phyloP scores from a whole-genome alignment of 495 filamentous ascomycete genomes.

The Penicillium paxilli region DNA sequence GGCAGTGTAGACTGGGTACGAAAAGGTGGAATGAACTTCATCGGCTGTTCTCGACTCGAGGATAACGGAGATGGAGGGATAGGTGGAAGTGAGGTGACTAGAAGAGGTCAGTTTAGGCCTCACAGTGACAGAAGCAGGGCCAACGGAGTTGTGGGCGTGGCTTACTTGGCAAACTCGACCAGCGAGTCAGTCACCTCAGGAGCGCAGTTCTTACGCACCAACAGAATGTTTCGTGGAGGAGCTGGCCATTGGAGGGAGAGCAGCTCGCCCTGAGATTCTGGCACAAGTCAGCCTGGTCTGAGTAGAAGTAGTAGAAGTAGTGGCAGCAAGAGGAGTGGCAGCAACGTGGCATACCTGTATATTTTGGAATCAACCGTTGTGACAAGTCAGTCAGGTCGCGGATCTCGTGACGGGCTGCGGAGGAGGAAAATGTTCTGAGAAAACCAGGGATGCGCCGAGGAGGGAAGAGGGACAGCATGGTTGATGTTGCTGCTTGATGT shows the following conservation, averaged over 20 bases:
- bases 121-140: neutral
- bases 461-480: neutral
- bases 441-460: conserved; percentile 10
- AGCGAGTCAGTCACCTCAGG: conserved; percentile 69
- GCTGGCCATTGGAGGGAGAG: conserved; percentile 86
- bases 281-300: neutral
- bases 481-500: too few species aligned
- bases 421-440: conserved; percentile 40
- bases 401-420: conserved; percentile 37
- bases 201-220: conserved; percentile 82
- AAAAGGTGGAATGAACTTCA: conserved; percentile 68
- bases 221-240: conserved; percentile 84
- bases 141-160: neutral
- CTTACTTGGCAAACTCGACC: conserved; percentile 72
- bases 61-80: conserved; percentile 78
- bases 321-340: neutral
- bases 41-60: conserved; percentile 76
- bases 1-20: conserved; percentile 73
- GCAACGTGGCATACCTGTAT: conserved; percentile 46
- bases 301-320: neutral
- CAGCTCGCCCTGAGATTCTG: conserved; percentile 63
- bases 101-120: neutral
- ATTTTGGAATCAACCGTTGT: conserved; percentile 44
- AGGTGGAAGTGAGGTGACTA: conserved; percentile 74
- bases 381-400: conserved; percentile 43